Base-by-base conservation (phyloP, 441 rosid genomes). In the Aleurites moluccanus region DNA sequence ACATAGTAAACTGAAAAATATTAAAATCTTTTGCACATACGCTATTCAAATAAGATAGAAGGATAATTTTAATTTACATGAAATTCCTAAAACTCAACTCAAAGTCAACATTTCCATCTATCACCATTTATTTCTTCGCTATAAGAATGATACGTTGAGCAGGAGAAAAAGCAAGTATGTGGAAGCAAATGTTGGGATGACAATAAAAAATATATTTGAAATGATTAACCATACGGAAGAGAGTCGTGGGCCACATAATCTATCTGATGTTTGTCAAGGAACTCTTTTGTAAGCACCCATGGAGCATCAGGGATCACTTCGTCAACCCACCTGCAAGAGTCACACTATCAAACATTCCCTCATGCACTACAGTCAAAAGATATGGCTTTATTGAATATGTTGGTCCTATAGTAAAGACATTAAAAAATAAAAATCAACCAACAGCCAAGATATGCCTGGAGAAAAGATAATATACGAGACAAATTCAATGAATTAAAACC, bases 221-320 rank as follows among this genome's bases (percentile, higher is more conserved):
- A 23, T 44, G 72, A 27, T 21, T 4, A 59, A 65, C 73, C 91
- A 85, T 90, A 92, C 97, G 98, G 98, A 75, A 93, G 97, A 55
- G 97, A 82, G 50, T 92, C 98, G 8, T 93, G 98, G 49, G 98
- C 98, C 63, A 93, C 98, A 33, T 83, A 93, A 74, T 92, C 97
- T 6, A 93, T 92, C 30, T 81, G 60, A 79, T 93, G 96, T 65
- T 92, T 88, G 83, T 93, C 92, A 11, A 93, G 91, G 80, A 93
- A 93, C 78, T 89, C 98, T 44, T 76, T 78, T 0, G 85, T 87
- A 59, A 92, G 70, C 73, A 93, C 97, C 98, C 98, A 92, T 40
- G 98, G 98, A 3, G 98, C 97, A 85, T 92, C 89, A 49, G 94
- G 91, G 55, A 93, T 90, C 50, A 93, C 98, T 87, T 93, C 97